Base-by-base conservation (phyloP, 345 rosid genomes). In the Syzygium jambos region DNA sequence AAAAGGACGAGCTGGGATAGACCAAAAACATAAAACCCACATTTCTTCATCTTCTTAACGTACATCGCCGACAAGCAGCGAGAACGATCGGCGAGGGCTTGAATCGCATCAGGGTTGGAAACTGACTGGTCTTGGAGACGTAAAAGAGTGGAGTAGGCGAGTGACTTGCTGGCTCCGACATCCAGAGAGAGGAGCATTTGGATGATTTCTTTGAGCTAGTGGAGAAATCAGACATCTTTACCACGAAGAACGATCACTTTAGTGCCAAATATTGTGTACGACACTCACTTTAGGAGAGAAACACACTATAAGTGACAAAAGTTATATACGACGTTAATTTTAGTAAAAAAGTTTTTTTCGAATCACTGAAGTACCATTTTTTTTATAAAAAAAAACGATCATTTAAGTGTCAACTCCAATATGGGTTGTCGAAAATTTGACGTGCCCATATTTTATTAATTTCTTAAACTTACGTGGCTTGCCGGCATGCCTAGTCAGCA, bases 21-120 rank as follows among this genome's bases (percentile, higher is more conserved):
- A 85, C 21, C 54, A 30, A 51, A 8, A n/a, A 15, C 73, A 41
- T 38, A 43, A 43, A 51, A 84, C 89, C 59, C 90, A 93, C 95
- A 87, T 90, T 92, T 93, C 93, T 87, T 93, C 94, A 52, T 95
- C 92, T 1, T 88, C 93, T 15, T 85, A 78, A 5, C 84, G 86
- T 56, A 93, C 85, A 80, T 92, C 93, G 21, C 86, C 68, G 16
- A 85, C 84, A 84, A 91, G 86, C 22, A 59, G 54, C 85, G 87
- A 73, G 91, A 90, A 78, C 63, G 85, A 16, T 90, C 88, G 52
- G 90, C 90, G 34, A 93, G 89, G 86, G 85, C n/a, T 87, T 80
- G 91, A n/a, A 92, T 77, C 11, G 88, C 90, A 53, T 91, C 89
- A 38, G 88, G 85, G 63, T 88, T 87, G 85, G 85, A 53, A 52